Evolutionary conservation across 805 yeast species (phyloP).

Genomic region (Candida glaebosa): DNA sequence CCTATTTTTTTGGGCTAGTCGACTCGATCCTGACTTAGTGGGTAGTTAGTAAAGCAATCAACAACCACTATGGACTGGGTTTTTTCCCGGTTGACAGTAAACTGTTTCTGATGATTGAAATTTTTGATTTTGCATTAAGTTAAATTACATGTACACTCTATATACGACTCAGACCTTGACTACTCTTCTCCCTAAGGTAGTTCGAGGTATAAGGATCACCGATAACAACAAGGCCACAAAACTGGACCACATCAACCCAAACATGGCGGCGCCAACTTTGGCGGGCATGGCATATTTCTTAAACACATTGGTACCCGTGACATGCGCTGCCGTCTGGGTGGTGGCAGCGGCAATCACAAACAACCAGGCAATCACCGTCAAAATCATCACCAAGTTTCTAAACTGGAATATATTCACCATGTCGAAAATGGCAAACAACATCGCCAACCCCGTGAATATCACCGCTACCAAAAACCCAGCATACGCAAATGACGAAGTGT

Average conservation of each 20-base stretch:
- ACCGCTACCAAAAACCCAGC: constrained; percentile 46
- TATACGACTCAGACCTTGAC: not conserved
- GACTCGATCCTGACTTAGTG: too few species aligned
- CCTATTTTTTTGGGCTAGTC: too few species aligned
- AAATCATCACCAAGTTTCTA: constrained; percentile 5
- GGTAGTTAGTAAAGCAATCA: too few species aligned
- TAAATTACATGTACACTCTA: too few species aligned
- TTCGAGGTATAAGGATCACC: not conserved
- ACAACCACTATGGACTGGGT: too few species aligned
- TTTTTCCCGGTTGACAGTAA: too few species aligned
- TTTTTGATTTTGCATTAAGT: too few species aligned
- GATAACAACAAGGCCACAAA: constrained; percentile 7
- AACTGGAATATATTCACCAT: constrained; percentile 3
- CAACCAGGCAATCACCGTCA: constrained; percentile 28
- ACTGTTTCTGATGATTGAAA: too few species aligned
- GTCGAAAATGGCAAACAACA: constrained; percentile 35
- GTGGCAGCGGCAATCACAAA: constrained; percentile 46
- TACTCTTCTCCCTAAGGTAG: not conserved
- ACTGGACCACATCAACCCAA: constrained; percentile 60
- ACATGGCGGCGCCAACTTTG: constrained; percentile 43
- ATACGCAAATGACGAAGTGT: constrained; percentile 50
- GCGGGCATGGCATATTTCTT: constrained; percentile 39
- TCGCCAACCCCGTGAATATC: constrained; percentile 53
- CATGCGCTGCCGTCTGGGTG: constrained; percentile 53
- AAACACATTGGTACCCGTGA: constrained; percentile 50